Conservation (phyloP, 352 stramenopile species). For the Pythium aquatile region DNA sequence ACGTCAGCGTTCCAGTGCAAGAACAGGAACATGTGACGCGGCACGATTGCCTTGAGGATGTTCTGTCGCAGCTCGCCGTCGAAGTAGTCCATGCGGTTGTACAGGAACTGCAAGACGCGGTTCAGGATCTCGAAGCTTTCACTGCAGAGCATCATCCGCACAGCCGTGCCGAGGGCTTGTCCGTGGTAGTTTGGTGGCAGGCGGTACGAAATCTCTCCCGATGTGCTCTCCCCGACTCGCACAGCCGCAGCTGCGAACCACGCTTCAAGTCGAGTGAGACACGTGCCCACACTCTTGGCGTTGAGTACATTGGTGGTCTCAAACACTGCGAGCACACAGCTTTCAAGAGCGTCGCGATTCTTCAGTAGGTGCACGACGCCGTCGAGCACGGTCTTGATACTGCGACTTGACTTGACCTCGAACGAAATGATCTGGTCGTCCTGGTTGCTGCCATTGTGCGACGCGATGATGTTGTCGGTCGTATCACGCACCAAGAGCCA, state of each 20-base stretch:
- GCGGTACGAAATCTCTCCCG: slow-evolving; percentile 41
- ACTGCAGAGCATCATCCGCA: slow-evolving; percentile 69
- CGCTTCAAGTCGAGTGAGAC: slow-evolving; percentile 59
- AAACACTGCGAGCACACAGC: slow-evolving; percentile 62
- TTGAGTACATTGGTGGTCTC: slow-evolving; percentile 75
- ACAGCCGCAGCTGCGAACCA: slow-evolving; percentile 55
- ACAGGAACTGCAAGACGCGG: slow-evolving; percentile 64
- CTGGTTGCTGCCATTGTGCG: slow-evolving; percentile 20
- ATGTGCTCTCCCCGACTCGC: slow-evolving; percentile 16
- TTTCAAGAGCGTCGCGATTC: slow-evolving; percentile 65
- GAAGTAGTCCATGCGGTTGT: slow-evolving; percentile 72
- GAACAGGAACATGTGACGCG: slow-evolving; percentile 77
- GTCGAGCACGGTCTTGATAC: slow-evolving; percentile 55
- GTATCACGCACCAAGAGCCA: slow-evolving; percentile 56
- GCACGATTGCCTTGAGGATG: slow-evolving; percentile 66
- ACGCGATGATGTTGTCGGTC: slow-evolving; percentile 31
- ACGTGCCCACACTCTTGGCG: slow-evolving; percentile 57
- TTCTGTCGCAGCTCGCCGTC: slow-evolving; percentile 64
- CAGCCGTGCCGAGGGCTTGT: slow-evolving; percentile 50
- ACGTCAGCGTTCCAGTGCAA: slow-evolving; percentile 80
- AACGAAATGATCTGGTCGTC: slow-evolving; percentile 40
- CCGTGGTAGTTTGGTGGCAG: slow-evolving; percentile 46
- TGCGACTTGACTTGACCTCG: slow-evolving; percentile 46
- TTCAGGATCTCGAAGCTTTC: slow-evolving; percentile 75
- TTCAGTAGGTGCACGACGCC: slow-evolving; percentile 51